A percentile compares a stretch with the other conserved stretches of the same genome.
phyloP scores from a whole-genome alignment of 345 rosid genomes.

The Orychophragmus violaceus region DNA sequence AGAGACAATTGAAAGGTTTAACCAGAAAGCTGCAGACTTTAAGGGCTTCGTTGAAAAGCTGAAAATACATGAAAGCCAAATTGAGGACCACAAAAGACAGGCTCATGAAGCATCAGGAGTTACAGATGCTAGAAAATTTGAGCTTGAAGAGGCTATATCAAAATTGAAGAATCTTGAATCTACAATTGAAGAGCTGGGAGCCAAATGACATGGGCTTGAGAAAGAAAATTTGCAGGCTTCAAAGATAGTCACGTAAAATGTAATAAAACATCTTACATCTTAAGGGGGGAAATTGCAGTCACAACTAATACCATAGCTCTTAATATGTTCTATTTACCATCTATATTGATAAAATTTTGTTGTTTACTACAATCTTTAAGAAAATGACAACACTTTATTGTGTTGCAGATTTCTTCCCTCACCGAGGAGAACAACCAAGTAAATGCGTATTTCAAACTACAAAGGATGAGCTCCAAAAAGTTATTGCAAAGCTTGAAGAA shows the following conservation, averaged over 20 bases:
- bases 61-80: slow-evolving; percentile 47
- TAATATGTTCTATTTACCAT: not conserved
- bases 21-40: slow-evolving; percentile 50
- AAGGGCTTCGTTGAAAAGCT: slow-evolving; percentile 58
- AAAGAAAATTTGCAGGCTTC: slow-evolving; percentile 64
- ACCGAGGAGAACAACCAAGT: slow-evolving; percentile 68
- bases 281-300: slow-evolving; percentile 64
- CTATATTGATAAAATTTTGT: not conserved
- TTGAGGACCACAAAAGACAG: slow-evolving; percentile 47
- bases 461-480: slow-evolving; percentile 67
- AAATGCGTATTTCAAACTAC: slow-evolving; percentile 51
- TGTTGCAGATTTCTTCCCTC: slow-evolving; percentile 59
- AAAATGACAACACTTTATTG: slow-evolving; percentile 1
- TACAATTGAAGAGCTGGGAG: slow-evolving; percentile 52
- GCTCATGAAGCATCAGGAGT: slow-evolving; percentile 49
- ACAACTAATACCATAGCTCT: slow-evolving; percentile 50
- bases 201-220: slow-evolving; percentile 53
- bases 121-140: slow-evolving; percentile 47
- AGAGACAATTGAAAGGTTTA: slow-evolving; percentile 47
- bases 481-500: slow-evolving; percentile 55
- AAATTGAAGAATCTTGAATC: slow-evolving; percentile 58
- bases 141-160: slow-evolving; percentile 58
- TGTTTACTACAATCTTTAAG: not conserved
- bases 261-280: slow-evolving; percentile 49
- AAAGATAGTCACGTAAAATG: slow-evolving; percentile 56